Base-by-base conservation (phyloP, 2,329 filamentous ascomycete species). In the Trematosphaeria pertusa region DNA sequence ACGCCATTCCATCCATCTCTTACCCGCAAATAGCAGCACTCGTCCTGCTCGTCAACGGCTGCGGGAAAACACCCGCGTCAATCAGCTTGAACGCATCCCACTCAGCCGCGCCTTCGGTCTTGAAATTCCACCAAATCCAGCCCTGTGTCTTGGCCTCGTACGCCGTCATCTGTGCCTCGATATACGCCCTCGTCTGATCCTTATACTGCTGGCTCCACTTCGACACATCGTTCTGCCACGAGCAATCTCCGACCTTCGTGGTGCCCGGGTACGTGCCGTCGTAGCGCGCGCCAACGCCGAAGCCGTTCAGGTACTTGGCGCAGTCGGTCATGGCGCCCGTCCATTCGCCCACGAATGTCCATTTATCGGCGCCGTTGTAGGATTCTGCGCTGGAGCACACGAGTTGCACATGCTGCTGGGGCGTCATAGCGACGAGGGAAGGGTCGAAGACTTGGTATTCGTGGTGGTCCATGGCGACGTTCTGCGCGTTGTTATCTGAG, bases 321-420 rank as follows among this genome's bases (percentile, higher is more conserved):
- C 81, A 82, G 61, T 84, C 81, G 2, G 86, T 88, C 77, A 87
- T 80, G 11, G 85, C 86, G 17, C 78, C 85, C 1, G 81, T 83
- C 85, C 86, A 88, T 65, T 89, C 86, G 32, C 86, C 86, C 4
- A 87, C 80, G 43, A 88, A 74, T n/a, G 81, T 80, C 78, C 82
- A 86, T 67, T 88, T 87, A 66, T 88, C 84, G 4, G 76, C 74
- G 22, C 76, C 73, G 5, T 70, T 65, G 48, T 83, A 83, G 6
- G 69, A 62, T 2, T 67, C 63, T 2, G 76, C 77, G 54, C 81
- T 79, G 41, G 74, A 75, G 71, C 85, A 88, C 40, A 81, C 83
- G 20, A 73, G 70, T 46, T 78, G 70, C 28, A 81, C 71, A 55
- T 88, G 86, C 44, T 81, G 63, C 54, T 74, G 71, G 3, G 78